Base-by-base conservation (phyloP, 1,284 basidiomycete species). In the Cystobasidium pallidum region DNA sequence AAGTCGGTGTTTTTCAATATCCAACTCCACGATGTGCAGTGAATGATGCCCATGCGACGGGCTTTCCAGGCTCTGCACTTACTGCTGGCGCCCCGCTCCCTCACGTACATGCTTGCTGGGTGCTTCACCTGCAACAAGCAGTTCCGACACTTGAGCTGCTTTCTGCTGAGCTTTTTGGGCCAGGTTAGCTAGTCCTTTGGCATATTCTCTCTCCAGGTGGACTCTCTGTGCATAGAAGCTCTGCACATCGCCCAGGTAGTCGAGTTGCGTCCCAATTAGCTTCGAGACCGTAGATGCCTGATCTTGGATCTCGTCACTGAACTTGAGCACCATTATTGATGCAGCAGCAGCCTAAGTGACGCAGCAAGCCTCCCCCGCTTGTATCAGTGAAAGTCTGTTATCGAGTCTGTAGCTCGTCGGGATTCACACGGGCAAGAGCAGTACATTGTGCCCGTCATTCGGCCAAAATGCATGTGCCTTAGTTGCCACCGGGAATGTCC, bases 81-180 rank as follows among this genome's bases (percentile, higher is more conserved):
- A 71, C 68, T 71, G 68, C 41, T 71, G 57, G 26, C 68, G 30
- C n/a, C 61, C 68, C n/a, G 68, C 68, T 28, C 68, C 68, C 30
- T 71, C 68, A 32, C 59, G 49, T 17, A 71, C 68, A 4, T 21
- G 21, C 68, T 71, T 71, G 59, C 59, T 64, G 13, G 68, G 68
- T 6, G 68, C 68, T 43, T 71, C 68, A 28, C 68, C 68, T 39
- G 68, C 68, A 39, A 71, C 68, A 49, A 71, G 68, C 49, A 43
- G n/a, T 51, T 54, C 49, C 24, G 59, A 34, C 2, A 64, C 45
- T 24, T 63, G 47, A 7, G 51, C 47, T 28, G 68, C 68, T 52
- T 64, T 71, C 45, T 71, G 45, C 61, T 71, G 68, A n/a, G 68
- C 68, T 51, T 71, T 71, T 24, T 62, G 47, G 10, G 61, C 68